Base-by-base conservation (phyloP, 176 grass and related monocot species). In the Phoenix roebelenii region DNA sequence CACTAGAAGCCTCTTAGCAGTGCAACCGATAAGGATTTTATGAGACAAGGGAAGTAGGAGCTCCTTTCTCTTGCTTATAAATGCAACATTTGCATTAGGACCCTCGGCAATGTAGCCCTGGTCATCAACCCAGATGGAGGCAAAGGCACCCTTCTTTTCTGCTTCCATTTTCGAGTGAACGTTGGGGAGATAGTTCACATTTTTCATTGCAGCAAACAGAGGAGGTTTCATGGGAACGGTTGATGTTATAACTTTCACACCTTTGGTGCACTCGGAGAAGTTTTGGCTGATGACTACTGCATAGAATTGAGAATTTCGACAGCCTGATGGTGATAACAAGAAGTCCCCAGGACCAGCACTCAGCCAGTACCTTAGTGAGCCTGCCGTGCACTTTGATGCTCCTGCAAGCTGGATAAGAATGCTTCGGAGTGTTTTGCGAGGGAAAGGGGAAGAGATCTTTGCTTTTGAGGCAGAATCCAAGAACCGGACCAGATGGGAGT, bases 141-240 rank as follows among this genome's bases (percentile, higher is more conserved):
- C 80, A 55, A 82, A 96, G 9, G 80, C 83, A 39, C 75, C 84
- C 58, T 71, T 73, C 32, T 87, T 77, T 79, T 97, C 92, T 6
- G 87, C 87, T 72, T 97, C 83, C 83, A 91, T 80, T 65, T 88
- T 82, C 16, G 84, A 80, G 4, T 91, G 84, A 49, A 84, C 92
- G 59, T 97, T 97, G 18, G 87, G 92, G 22, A 97, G 83, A 71
- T 97, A 97, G 78, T 91, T 91, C 17, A 88, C 92, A 59, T 97
- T 97, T 77, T 97, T 97, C 28, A 66, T 65, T 0, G 92, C 91
- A 1, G 92, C 80, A 58, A 91, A 85, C 23, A 76, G 18, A 53
- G 87, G 81, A 49, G 92, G 92, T 80, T 97, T 97, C 92, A 97
- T 97, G 16, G 87, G 87, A 26, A 88, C 71, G 1, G 69, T 64